Evolutionary conservation across 73 alveolate genomes (phyloP).

Genomic region (Tetrahymena elliotti): DNA sequence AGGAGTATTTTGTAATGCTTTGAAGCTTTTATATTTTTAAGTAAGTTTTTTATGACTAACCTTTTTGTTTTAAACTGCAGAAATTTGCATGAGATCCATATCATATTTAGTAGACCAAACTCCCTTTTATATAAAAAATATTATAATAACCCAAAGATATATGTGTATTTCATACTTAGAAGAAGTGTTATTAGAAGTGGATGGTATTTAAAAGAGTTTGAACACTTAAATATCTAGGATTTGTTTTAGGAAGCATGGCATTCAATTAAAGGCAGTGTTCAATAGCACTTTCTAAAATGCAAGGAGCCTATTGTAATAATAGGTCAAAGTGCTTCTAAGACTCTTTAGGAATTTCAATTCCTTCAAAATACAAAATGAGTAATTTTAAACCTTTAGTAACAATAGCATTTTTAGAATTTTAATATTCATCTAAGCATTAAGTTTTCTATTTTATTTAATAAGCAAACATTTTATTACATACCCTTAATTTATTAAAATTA

Average conservation of each 20-base stretch:
- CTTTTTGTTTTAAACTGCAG: neutral
- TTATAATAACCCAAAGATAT: neutral
- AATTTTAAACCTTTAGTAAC: neutral
- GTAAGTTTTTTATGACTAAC: neutral
- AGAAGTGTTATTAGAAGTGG: neutral
- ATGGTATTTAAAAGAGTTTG: neutral
- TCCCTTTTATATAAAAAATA: neutral
- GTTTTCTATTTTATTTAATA: neutral
- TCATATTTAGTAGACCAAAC: neutral
- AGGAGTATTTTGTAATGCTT: neutral
- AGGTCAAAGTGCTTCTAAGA: neutral
- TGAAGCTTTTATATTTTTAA: neutral
- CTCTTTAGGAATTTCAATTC: neutral
- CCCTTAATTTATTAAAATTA: neutral
- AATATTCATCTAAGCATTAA: neutral
- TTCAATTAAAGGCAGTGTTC: neutral
- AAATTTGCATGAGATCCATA: neutral
- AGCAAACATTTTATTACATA: neutral
- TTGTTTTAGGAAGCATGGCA: neutral
- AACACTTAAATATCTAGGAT: neutral
- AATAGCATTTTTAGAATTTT: neutral
- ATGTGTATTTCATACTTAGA: neutral
- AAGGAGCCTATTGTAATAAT: neutral
- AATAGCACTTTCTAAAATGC: neutral
- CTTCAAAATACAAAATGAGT: neutral